A percentile compares a stretch with the other conserved stretches of the same genome.
Evolutionary conservation across 495 filamentous ascomycete genomes (phyloP).

Genomic region (Neurospora sp.): DNA sequence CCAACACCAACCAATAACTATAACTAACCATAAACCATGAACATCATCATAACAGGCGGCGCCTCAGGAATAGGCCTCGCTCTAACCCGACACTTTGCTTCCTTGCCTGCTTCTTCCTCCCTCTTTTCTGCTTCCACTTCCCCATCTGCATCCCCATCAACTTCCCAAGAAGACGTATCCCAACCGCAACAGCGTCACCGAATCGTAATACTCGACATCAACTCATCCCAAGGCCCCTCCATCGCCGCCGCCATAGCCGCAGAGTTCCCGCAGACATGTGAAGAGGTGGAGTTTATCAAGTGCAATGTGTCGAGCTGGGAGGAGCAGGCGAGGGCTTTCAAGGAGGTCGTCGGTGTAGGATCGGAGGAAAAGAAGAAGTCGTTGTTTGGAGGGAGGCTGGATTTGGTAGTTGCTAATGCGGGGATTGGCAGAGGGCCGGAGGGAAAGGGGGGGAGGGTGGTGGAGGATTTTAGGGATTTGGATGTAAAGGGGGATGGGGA

Average conservation of each 20-base stretch:
- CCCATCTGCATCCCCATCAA: constrained; percentile 20
- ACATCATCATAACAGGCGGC: constrained; percentile 34
- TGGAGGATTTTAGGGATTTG: no score
- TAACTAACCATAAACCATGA: neutral
- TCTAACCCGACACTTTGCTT: constrained; percentile 37
- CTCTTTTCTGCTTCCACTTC: no score
- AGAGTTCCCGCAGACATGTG: constrained; percentile 23
- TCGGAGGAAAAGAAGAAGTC: no score
- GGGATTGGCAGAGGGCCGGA: no score
- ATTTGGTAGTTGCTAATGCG: no score
- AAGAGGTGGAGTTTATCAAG: constrained; percentile 10
- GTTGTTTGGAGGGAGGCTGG: no score
- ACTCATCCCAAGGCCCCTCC: constrained; percentile 19
- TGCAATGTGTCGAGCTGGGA: constrained; percentile 43
- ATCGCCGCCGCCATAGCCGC: constrained; percentile 22
- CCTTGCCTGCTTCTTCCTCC: constrained; percentile 27
- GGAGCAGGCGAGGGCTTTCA: constrained; percentile 34
- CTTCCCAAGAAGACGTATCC: constrained; percentile 1
- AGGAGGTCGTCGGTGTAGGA: constrained; percentile 20
- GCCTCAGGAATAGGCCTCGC: constrained; percentile 45
- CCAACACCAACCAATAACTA: neutral
- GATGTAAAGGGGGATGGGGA: no score
- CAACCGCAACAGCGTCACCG: constrained; percentile 19
- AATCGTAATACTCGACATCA: constrained; percentile 44
- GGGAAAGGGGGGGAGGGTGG: no score